Evolutionary conservation across 805 yeast genomes (phyloP).

Genomic region (Metschnikowia continentalis): DNA sequence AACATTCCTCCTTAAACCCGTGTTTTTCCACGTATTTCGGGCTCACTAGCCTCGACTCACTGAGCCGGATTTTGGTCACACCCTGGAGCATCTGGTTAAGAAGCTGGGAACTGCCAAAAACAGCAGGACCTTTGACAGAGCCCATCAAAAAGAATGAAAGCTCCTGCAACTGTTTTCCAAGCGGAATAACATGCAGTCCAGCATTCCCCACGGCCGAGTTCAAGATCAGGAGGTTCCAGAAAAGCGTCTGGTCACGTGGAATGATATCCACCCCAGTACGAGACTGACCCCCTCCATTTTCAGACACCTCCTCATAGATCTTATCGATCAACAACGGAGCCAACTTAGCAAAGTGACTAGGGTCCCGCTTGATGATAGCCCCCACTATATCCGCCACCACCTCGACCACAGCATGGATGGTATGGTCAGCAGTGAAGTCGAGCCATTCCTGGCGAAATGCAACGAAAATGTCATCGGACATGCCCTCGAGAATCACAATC

Average conservation of each 20-base stretch:
- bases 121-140: slow-evolving; percentile 60
- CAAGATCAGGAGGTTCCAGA: slow-evolving; percentile 65
- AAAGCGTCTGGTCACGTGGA: slow-evolving; percentile 74
- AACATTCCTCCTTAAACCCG: slow-evolving; percentile 48
- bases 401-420: slow-evolving; percentile 57
- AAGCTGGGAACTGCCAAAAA: slow-evolving; percentile 55
- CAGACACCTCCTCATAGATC: slow-evolving; percentile 62
- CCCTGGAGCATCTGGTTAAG: slow-evolving; percentile 65
- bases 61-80: slow-evolving; percentile 55
- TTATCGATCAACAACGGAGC: slow-evolving; percentile 44
- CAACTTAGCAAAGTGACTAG: slow-evolving; percentile 41
- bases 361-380: slow-evolving; percentile 62
- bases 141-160: slow-evolving; percentile 44
- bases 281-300: slow-evolving; percentile 76
- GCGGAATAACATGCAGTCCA: slow-evolving; percentile 43
- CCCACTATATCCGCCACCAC: slow-evolving; percentile 71
- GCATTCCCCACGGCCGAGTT: slow-evolving; percentile 71
- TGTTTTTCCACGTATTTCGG: slow-evolving; percentile 37
- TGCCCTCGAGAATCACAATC: slow-evolving; percentile 45
- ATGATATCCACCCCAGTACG: slow-evolving; percentile 63
- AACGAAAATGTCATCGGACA: slow-evolving; percentile 53
- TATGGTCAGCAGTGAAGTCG: slow-evolving; percentile 57
- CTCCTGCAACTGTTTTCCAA: slow-evolving; percentile 43
- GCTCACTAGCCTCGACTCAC: slow-evolving; percentile 52
- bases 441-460: slow-evolving; percentile 45